These are phyloP conservation scores for Ilyonectria sp. DNA, from an alignment of 2,329 filamentous ascomycete genomes.

Conservation along the genomic window DNA sequence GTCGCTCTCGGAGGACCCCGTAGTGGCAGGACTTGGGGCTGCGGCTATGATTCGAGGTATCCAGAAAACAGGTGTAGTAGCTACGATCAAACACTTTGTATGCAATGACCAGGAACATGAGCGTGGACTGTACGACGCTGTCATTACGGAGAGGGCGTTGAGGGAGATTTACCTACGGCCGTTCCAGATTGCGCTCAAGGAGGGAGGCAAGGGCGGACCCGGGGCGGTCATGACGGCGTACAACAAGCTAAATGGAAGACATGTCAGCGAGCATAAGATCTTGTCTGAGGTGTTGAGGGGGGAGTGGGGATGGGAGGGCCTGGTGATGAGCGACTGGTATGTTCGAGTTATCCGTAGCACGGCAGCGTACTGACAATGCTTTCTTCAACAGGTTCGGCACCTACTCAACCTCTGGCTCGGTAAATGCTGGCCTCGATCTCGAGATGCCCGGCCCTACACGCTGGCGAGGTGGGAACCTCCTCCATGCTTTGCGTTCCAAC, in stretches of 20 bases:
- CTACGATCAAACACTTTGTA: slow-evolving; percentile 27
- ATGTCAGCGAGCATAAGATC: slow-evolving; percentile 15
- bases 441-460: slow-evolving; percentile 44
- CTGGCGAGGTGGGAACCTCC: no score
- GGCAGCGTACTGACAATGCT: no score
- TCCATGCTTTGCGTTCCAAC: no score
- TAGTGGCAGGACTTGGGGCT: slow-evolving; percentile 1
- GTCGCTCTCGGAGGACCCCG: not conserved
- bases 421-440: slow-evolving; percentile 48
- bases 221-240: slow-evolving; percentile 29
- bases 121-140: no score
- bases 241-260: slow-evolving; percentile 42
- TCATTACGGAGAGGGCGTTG: not conserved
- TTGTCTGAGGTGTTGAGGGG: slow-evolving; percentile 42
- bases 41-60: not conserved
- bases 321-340: slow-evolving; percentile 53
- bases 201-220: not conserved
- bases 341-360: slow-evolving; percentile 6
- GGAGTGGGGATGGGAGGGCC: slow-evolving; percentile 31
- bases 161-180: slow-evolving; percentile 10
- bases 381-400: no score
- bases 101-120: slow-evolving; percentile 69
- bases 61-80: slow-evolving; percentile 13
- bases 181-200: slow-evolving; percentile 8
- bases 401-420: slow-evolving; percentile 45